Base-by-base conservation (phyloP, 1,284 basidiomycete genomes). In the Calocybe gambosa region DNA sequence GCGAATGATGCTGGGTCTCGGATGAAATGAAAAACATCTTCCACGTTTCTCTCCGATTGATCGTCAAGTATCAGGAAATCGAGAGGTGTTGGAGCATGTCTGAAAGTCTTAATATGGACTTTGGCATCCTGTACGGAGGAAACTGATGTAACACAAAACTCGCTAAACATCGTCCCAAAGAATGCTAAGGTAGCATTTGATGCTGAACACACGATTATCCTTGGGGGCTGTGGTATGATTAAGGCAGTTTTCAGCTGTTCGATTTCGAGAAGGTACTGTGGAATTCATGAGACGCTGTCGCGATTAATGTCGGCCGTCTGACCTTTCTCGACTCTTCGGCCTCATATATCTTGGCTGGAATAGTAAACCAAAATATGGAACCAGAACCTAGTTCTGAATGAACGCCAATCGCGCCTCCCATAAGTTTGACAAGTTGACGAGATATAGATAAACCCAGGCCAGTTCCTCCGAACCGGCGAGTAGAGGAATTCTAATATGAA, bases 371-470 rank as follows among this genome's bases (percentile, higher is more conserved):
- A 59, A 85, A 85, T 44, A 68, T 73, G 1, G 81, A 83, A 1
- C 83, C 82, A 42, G 73, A 66, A 43, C 76, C 73, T 9, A 80
- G 63, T 50, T 83, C 75, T 1, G 82, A 84, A 15, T 78, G 68
- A 2, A 85, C 80, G 10, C 80, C 81, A 42, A 87, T 85, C 3
- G 71, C 75, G 15, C 83, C 83, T 18, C 78, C 77, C 77, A 85
- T 82, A n/a, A 85, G 69, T 54, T 81, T 80, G 26, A 85, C 82
- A 15, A 87, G 65, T 52, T 84, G 79, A 6, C 80, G 73, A 8
- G 82, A 85, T 50, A 87, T 87, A 5, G 80, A 83, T 13, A 86
- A 62, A 16, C 83, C 83, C 10, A 86, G 59, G n/a, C 81, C 80
- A 13, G 82, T 84, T 4, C 82, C 82, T 43, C 83, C 82, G 56